Percentiles rank a stretch among this genome's conserved stretches.
Evolutionary conservation across 768 basidiomycete genomes (phyloP).

Genomic region (Boletus tylopilopsis): DNA sequence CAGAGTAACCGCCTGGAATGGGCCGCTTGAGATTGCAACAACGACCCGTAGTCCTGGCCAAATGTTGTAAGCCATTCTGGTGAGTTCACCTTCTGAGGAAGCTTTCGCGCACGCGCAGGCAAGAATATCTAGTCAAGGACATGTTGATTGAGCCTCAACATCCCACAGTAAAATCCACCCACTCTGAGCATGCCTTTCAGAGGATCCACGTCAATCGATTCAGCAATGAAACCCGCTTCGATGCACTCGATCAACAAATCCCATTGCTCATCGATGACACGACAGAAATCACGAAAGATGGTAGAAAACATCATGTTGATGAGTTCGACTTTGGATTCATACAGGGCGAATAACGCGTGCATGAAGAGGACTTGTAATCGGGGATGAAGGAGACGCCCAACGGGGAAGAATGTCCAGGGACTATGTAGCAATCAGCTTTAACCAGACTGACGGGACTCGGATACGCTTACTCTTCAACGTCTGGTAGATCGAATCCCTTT

Average conservation of each 20-base stretch:
- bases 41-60: slow-evolving; percentile 17
- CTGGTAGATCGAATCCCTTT: slow-evolving; percentile 9
- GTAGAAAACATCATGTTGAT: slow-evolving; percentile 23
- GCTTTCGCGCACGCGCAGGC: slow-evolving; percentile 6
- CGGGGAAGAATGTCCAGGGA: slow-evolving; percentile 14
- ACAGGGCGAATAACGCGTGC: slow-evolving; percentile 21
- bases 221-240: slow-evolving; percentile 12
- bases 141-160: neutral
- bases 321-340: slow-evolving; percentile 18
- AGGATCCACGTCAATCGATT: slow-evolving; percentile 9
- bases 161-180: neutral
- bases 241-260: slow-evolving; percentile 19
- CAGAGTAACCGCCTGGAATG: slow-evolving; percentile 22
- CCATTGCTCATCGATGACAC: slow-evolving; percentile 19
- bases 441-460: too few species aligned
- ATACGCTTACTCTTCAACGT: slow-evolving; percentile 1
- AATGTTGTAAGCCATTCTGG: slow-evolving; percentile 20
- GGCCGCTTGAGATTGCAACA: slow-evolving; percentile 21
- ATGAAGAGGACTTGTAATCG: slow-evolving; percentile 21
- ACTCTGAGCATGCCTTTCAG: slow-evolving; percentile 14
- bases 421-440: slow-evolving; percentile 2
- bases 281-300: slow-evolving; percentile 21
- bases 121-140: slow-evolving; percentile 13
- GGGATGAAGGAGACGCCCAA: slow-evolving; percentile 16
- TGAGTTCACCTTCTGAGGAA: slow-evolving; percentile 1